Percentiles rank a stretch among this genome's conserved stretches.
phyloP scores from a whole-genome alignment of 2,329 filamentous ascomycete species.

The Trichoderma oligosporum region DNA sequence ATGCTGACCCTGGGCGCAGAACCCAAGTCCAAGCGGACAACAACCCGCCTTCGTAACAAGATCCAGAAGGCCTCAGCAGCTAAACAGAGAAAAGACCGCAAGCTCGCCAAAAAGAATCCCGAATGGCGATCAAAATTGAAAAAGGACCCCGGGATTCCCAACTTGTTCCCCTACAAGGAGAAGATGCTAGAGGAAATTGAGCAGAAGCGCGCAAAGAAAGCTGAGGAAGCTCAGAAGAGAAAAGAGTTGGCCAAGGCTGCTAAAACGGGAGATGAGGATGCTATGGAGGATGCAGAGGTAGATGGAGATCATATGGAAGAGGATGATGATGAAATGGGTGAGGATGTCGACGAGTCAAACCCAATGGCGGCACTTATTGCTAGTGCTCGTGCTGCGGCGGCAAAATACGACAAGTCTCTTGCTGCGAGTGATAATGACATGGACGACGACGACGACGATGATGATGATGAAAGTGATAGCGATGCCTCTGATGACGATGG shows the following conservation, averaged over 20 bases:
- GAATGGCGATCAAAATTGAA: slow-evolving; percentile 94
- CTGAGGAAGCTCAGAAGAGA: slow-evolving; percentile 69
- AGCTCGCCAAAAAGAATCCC: slow-evolving; percentile 91
- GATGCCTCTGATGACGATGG: slow-evolving; percentile 54
- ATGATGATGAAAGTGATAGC: slow-evolving; percentile 39
- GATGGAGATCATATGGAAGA: slow-evolving; percentile 48
- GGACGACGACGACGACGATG: slow-evolving; percentile 43
- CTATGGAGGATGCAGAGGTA: slow-evolving; percentile 44
- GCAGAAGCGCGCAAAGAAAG: slow-evolving; percentile 75
- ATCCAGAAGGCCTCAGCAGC: slow-evolving; percentile 88
- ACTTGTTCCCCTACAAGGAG: slow-evolving; percentile 96
- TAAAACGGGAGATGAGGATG: slow-evolving; percentile 52
- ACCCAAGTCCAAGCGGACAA: slow-evolving; percentile 88
- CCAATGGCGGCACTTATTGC: slow-evolving; percentile 90
- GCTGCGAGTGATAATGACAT: slow-evolving; percentile 51
- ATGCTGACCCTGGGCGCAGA: slow-evolving; percentile 48
- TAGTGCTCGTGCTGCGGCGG: slow-evolving; percentile 74
- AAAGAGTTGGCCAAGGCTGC: slow-evolving; percentile 69
- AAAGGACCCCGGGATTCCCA: slow-evolving; percentile 97
- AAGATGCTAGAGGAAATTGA: slow-evolving; percentile 93
- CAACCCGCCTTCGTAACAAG: slow-evolving; percentile 87
- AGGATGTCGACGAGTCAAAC: slow-evolving; percentile 66
- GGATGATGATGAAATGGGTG: slow-evolving; percentile 51
- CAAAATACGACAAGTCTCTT: slow-evolving; percentile 65
- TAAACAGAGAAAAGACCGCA: slow-evolving; percentile 87